Base-by-base conservation (phyloP, 108 stramenopile genomes). In the Parmales sp. region DNA sequence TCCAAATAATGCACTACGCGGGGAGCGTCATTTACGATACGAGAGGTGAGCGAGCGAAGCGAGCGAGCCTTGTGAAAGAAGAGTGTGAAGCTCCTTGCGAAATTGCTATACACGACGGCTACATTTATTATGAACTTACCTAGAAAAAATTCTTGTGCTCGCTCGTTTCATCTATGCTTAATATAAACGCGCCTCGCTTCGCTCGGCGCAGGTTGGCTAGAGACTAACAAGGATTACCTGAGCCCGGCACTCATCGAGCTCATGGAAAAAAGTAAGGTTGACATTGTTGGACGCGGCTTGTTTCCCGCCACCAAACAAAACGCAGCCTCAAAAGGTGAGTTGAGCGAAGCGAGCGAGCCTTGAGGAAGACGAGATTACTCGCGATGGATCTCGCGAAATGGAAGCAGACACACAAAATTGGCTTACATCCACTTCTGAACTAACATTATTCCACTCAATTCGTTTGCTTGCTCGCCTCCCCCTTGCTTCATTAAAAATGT, bases 221-320 rank as follows among this genome's bases (percentile, higher is more conserved):
- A 45, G 31, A 74, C 39, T 36, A 74, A 74, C 45, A 74, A 74
- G 34, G 74, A 74, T 39, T 38, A 37, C 8, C 66, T 74, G 7
- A 20, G 7, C 7, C 50, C 22, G 37, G n/a, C 44, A 16, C 26
- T 72, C 20, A 8, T 13, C 8, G 11, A 43, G 11, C 29, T 60
- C 31, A 41, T 64, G 18, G 37, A 39, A 28, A 49, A 31, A 7
- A 16, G 37, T 19, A 46, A n/a, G 8, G 25, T 39, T 28, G 22
- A 38, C 5, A 41, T 74, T 6, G 20, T 74, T 38, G 37, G 19
- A 26, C 19, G 22, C 39, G 39, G 64, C 28, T 69, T 74, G 43
- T n/a, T 11, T 18, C 18, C 8, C 34, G 44, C 18, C 20, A 5
- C 29, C 26, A 34, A 48, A 2, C 18, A 36, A 38, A 16, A 34